These are phyloP conservation scores for Mycosphaerella sp. DNA, from an alignment of 2,329 filamentous ascomycete species.

Conservation along the genomic window DNA sequence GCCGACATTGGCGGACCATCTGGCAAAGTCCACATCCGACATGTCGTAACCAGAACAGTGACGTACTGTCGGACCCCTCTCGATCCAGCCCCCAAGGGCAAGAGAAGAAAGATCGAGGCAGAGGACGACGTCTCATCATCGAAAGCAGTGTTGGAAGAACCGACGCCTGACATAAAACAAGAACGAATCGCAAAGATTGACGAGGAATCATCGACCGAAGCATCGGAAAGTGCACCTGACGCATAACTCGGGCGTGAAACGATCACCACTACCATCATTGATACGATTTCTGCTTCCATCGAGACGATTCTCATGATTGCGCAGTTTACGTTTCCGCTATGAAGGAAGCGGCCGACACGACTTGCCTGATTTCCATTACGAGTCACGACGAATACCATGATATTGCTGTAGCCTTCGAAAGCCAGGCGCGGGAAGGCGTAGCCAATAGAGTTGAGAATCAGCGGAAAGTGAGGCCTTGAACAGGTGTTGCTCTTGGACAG, in stretches of 20 bases:
- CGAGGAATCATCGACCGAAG: constrained; percentile 11
- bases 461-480: background rate
- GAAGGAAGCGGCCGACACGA: background rate
- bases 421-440: constrained; percentile 15
- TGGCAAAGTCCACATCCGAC: constrained; percentile 62
- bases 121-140: constrained; percentile 18
- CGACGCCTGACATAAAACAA: constrained; percentile 20
- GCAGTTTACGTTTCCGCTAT: background rate
- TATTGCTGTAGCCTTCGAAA: constrained; percentile 5
- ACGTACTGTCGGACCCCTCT: constrained; percentile 72
- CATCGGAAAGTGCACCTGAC: constrained; percentile 3
- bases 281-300: background rate
- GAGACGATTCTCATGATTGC: constrained; percentile 6
- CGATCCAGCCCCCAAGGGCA: constrained; percentile 84
- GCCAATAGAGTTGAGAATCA: background rate
- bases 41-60: constrained; percentile 90
- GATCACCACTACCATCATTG: background rate
- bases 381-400: constrained; percentile 17
- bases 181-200: constrained; percentile 20
- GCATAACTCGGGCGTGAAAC: constrained; percentile 5
- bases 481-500: background rate
- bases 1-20: constrained; percentile 26
- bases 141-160: constrained; percentile 19
- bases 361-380: constrained; percentile 16
- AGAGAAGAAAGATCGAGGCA: constrained; percentile 68